A percentile compares a stretch with the other conserved stretches of the same genome.
phyloP scores from a whole-genome alignment of 2,329 filamentous ascomycete genomes.

The Cercospora berteroae region DNA sequence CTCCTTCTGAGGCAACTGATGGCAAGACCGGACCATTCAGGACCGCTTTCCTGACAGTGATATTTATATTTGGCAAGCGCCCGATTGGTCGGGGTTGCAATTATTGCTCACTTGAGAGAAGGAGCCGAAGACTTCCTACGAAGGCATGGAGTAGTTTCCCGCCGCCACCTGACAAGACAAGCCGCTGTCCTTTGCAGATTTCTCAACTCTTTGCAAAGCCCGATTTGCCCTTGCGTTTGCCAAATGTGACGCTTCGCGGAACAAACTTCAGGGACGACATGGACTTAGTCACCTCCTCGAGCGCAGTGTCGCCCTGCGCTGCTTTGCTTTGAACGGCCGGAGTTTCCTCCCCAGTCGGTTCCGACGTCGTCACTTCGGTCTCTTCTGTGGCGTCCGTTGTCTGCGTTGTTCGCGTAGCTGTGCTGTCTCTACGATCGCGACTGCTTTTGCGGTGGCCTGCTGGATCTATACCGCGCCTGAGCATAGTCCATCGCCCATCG shows the following conservation, averaged over 20 bases:
- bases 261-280: slow-evolving; percentile 30
- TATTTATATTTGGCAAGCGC: no score
- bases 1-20: no score
- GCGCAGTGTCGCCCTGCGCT: slow-evolving; percentile 4
- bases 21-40: no score
- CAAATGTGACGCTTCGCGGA: slow-evolving; percentile 27
- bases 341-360: background rate
- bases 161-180: background rate
- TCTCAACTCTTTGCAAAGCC: slow-evolving; percentile 30
- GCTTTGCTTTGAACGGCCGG: background rate
- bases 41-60: no score
- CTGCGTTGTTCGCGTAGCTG: slow-evolving; percentile 24
- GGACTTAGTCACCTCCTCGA: slow-evolving; percentile 24
- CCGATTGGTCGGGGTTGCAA: no score
- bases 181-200: background rate
- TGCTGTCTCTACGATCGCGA: slow-evolving; percentile 24
- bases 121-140: no score
- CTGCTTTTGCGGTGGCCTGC: slow-evolving; percentile 37
- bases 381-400: slow-evolving; percentile 25
- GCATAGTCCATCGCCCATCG: slow-evolving; percentile 75
- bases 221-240: slow-evolving; percentile 26
- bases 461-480: slow-evolving; percentile 54
- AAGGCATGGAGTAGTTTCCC: background rate
- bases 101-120: no score
- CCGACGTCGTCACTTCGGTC: slow-evolving; percentile 7